Conservation (phyloP, 805 yeast species). For the Cyberlindnera suaveolens region DNA sequence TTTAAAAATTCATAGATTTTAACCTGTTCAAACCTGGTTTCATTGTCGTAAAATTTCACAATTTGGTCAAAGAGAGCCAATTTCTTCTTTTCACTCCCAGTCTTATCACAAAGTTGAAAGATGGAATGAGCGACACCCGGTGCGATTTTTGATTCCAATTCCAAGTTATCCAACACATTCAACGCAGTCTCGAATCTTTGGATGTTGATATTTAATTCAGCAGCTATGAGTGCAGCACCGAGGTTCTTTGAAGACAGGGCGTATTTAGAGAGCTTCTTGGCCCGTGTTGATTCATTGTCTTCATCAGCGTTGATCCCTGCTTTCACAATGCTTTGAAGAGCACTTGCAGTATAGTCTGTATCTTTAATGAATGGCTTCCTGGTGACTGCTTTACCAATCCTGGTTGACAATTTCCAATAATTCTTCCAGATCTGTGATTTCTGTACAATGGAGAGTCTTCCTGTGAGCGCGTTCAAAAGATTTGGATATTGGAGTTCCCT, state of each 20-base stretch:
- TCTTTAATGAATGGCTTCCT: neutral
- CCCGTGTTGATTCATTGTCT: conserved; percentile 17
- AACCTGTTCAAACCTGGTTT: conserved; percentile 5
- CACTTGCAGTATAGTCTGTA: conserved; percentile 12
- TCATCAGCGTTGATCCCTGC: conserved; percentile 14
- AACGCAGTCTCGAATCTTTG: conserved; percentile 30
- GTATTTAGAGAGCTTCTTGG: conserved; percentile 28
- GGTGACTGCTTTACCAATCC: conserved; percentile 14
- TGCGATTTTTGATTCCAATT: conserved; percentile 11
- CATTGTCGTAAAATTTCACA: conserved; percentile 1
- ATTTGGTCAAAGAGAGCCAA: conserved; percentile 23
- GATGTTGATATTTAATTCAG: conserved; percentile 27
- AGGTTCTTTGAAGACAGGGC: conserved; percentile 26
- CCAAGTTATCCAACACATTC: conserved; percentile 30
- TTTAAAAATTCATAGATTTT: conserved; percentile 25
- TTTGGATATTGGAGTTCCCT: conserved; percentile 30
- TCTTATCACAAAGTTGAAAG: conserved; percentile 41
- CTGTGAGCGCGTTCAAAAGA: conserved; percentile 9
- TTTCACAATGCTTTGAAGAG: conserved; percentile 10
- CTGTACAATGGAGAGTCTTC: conserved; percentile 21
- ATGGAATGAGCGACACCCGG: conserved; percentile 50
- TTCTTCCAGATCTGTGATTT: conserved; percentile 15
- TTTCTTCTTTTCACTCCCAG: conserved; percentile 32
- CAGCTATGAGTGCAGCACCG: conserved; percentile 28
- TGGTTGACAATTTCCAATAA: conserved; percentile 15